These are phyloP conservation scores for Leptodermis oblonga DNA, from an alignment of 257 asterid genomes.

Conservation along the genomic window DNA sequence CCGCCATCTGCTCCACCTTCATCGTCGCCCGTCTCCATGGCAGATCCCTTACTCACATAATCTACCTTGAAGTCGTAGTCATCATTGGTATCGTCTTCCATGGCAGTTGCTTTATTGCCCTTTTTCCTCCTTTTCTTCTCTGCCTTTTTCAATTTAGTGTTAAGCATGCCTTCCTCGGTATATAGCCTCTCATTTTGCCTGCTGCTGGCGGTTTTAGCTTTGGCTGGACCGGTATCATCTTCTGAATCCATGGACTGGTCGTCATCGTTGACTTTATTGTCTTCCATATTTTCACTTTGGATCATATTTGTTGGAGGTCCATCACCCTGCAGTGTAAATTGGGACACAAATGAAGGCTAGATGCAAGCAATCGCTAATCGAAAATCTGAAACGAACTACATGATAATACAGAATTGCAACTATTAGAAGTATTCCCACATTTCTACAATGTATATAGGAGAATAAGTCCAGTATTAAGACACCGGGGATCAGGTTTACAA, in stretches of 20 bases:
- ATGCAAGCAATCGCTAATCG: background rate
- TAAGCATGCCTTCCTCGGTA: slow-evolving; percentile 74
- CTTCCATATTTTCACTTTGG: slow-evolving; percentile 13
- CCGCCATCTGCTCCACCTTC: slow-evolving; percentile 9
- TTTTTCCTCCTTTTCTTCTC: slow-evolving; percentile 64
- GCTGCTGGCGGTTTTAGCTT: slow-evolving; percentile 40
- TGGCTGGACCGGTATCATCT: slow-evolving; percentile 32
- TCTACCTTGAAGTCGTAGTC: slow-evolving; percentile 80
- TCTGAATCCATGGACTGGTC: slow-evolving; percentile 54
- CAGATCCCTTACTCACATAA: slow-evolving; percentile 36
- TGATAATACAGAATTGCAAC: background rate
- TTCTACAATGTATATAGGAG: background rate
- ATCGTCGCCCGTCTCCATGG: slow-evolving; percentile 45
- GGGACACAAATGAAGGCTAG: background rate
- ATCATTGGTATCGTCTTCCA: slow-evolving; percentile 47
- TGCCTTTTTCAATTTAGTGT: slow-evolving; percentile 62
- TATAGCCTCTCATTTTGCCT: slow-evolving; percentile 80
- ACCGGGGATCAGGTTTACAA: background rate
- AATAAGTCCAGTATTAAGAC: background rate
- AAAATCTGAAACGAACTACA: background rate
- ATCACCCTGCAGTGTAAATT: slow-evolving; percentile 40
- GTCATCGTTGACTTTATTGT: slow-evolving; percentile 19
- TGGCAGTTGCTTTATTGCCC: slow-evolving; percentile 32
- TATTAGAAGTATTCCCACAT: background rate
- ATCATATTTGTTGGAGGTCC: slow-evolving; percentile 22